Base-by-base conservation (phyloP, 805 yeast genomes). In the Yarrowia sp. region DNA sequence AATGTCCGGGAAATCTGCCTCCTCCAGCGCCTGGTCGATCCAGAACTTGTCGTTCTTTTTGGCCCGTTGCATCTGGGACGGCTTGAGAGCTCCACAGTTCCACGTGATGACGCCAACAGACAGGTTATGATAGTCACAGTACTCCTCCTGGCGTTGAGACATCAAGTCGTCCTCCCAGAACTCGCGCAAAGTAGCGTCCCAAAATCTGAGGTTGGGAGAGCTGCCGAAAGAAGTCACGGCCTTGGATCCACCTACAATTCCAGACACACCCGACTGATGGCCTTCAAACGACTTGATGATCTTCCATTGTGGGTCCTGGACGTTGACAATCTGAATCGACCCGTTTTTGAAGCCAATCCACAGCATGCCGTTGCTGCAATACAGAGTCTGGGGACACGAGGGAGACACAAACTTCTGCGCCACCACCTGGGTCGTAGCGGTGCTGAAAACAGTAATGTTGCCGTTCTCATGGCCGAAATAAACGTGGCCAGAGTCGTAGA, bases 1-100 rank as follows among this genome's bases (percentile, higher is more conserved):
- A 2, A 92, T 74, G 70, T 93, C 97, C 38, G 89, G 84, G 32
- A 75, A 67, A 19, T 75, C 70, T 12, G 73, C 70, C 46, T 70
- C 69, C 48, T 71, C 72, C 51, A 66, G 61, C 33, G 58, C 36
- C 41, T 35, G 35, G 16, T 58, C 63, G 22, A 58, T 58, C 61
- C 70, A 65, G 67, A 70, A 73, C 33, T 48, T 66, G 26, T 66
- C 64, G 36, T 68, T 70, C 4, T 52, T 65, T 12, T 62, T 36
- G 33, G 68, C 66, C 1, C 65, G 35, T 10, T 72, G 70, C 52
- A 77, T 64, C 30, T 70, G 71, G 1, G 68, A 40, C 1, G 81
- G 79, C 22, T 70, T 68, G 3, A 75, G 68, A 10, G 80, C 78
- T 10, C 79, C 81, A 5, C 76, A 76, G 64, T 78, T 78, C 81